A percentile compares a stretch with the other conserved stretches of the same genome.
phyloP scores from a whole-genome alignment of 257 asterid genomes.

The Anisodus tanguticus region DNA sequence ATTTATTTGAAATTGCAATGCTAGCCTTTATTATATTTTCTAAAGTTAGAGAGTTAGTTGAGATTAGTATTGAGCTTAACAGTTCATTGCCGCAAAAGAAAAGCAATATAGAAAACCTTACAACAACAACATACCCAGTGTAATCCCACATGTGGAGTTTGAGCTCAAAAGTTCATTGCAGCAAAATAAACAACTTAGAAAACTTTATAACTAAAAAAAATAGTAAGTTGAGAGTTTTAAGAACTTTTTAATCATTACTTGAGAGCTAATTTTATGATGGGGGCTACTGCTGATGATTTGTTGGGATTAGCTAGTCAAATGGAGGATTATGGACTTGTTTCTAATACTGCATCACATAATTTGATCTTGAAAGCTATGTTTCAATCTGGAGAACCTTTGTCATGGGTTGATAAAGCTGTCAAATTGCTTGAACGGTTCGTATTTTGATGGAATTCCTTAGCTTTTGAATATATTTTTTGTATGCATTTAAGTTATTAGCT shows the following conservation, averaged over 20 bases:
- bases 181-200: not conserved
- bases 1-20: not conserved
- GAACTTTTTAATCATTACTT: conserved; percentile 42
- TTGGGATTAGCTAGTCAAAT: conserved; percentile 59
- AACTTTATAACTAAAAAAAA: not conserved
- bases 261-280: conserved; percentile 81
- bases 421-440: conserved; percentile 76
- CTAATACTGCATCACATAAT: conserved; percentile 81
- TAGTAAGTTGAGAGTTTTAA: not conserved
- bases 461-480: not conserved
- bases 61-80: not conserved
- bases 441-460: not conserved
- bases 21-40: not conserved
- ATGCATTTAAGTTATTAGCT: conserved; percentile 15
- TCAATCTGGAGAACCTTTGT: conserved; percentile 46
- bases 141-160: too few relatives aligned
- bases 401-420: conserved; percentile 50
- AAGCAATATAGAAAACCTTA: not conserved
- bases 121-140: too few relatives aligned
- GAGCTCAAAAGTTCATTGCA: not conserved
- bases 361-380: conserved; percentile 79
- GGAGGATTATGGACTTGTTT: conserved; percentile 58
- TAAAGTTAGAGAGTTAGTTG: not conserved
- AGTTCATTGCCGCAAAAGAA: not conserved
- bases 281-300: conserved; percentile 59